Evolutionary conservation across 768 basidiomycete species (phyloP), one percentile per base, ranked within the genome.

Genomic region (Ramaria rubella): DNA sequence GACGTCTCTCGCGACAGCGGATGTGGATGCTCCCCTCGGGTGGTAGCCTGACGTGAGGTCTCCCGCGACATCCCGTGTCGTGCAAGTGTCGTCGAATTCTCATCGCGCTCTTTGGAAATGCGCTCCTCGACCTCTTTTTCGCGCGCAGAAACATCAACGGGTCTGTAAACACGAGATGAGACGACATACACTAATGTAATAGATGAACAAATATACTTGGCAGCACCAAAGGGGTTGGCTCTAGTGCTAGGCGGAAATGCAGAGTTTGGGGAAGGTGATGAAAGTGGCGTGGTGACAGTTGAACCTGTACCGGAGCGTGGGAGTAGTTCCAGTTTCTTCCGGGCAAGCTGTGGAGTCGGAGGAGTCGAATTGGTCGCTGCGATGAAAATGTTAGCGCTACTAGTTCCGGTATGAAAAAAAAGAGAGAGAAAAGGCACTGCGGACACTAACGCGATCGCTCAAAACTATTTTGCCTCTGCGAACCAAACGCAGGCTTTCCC

Each of bases 171-270:
- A 26, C n/a, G 21, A 6, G 5, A n/a, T 31, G 49, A 51, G 29
- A 19, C 15, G 15, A 33, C n/a, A 17, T 51, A 31, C 23, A 51
- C 15, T 34, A 51, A 17, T 29, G 27, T 26, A n/a, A 48, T 14
- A 48, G 26, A 62, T 26, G 15, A 23, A 15, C 26, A 24, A 19
- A 69, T 80, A 49, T 62, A 90, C 89, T 73, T 86, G 33, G 95
- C 95, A 53, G 79, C 77, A 49, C 95, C 96, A 65, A 98, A 98
- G 5, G 94, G 94, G 68, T 79, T 93, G 58, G 86, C 66, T 33
- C 62, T 21, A 69, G 66, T n/a, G 65, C 60, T 44, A 50, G 73
- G 67, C 15, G 76, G 71, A 55, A 78, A 70, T 3, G 78, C 73
- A 62, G 88, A 80, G 71, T 87, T 86, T 0, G 89, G 90, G 7